phyloP scores from a whole-genome alignment of 306 rosid genomes.

The Ormosia emarginata region DNA sequence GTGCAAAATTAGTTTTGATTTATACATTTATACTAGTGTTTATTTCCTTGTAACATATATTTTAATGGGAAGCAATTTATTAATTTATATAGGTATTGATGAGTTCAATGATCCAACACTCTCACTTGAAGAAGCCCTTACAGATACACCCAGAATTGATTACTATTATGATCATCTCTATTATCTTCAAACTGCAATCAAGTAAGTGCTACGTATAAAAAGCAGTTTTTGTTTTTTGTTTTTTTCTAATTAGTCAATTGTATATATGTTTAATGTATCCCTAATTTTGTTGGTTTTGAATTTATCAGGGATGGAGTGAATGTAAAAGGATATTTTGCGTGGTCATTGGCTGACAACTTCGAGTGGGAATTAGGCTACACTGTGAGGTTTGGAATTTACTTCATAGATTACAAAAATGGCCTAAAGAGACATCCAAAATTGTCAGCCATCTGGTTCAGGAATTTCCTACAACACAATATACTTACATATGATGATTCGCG shows the following conservation, averaged over 20 bases:
- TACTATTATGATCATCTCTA: slow-evolving; percentile 47
- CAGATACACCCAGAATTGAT: slow-evolving; percentile 40
- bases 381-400: slow-evolving; percentile 43
- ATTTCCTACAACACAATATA: background rate
- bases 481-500: background rate
- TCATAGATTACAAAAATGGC: slow-evolving; percentile 39
- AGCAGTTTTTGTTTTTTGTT: background rate
- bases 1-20: background rate
- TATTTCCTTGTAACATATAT: background rate
- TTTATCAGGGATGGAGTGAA: slow-evolving; percentile 41
- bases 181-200: slow-evolving; percentile 45
- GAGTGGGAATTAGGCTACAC: slow-evolving; percentile 55
- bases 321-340: slow-evolving; percentile 66
- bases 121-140: slow-evolving; percentile 40
- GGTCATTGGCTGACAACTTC: slow-evolving; percentile 59
- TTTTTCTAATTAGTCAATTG: background rate
- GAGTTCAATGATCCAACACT: slow-evolving; percentile 46
- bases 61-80: background rate
- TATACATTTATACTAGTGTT: background rate
- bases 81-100: slow-evolving; percentile 35
- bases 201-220: slow-evolving; percentile 25
- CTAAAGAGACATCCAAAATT: slow-evolving; percentile 47
- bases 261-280: background rate
- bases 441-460: slow-evolving; percentile 29
- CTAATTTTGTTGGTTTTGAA: background rate